Percentiles rank a stretch among this genome's conserved stretches.
Conservation (phyloP, 1,139 yeast genomes). For the Yamadazyma sp. region DNA sequence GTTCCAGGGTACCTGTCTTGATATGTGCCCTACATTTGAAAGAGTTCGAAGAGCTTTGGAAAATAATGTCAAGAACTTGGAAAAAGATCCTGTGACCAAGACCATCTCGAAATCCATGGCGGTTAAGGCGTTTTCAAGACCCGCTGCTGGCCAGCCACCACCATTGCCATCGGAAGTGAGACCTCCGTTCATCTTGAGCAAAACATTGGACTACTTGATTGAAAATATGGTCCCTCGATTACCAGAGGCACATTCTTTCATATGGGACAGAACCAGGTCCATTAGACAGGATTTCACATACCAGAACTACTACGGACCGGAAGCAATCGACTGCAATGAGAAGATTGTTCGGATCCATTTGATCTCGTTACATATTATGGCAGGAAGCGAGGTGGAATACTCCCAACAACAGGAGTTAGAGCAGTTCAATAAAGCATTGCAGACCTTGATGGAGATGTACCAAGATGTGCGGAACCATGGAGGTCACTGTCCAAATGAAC, state of each 20-base stretch:
- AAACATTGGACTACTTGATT: conserved; percentile 69
- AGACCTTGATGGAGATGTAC: conserved; percentile 85
- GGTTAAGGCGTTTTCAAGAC: conserved; percentile 90
- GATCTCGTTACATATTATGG: conserved; percentile 81
- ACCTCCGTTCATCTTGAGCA: conserved; percentile 74
- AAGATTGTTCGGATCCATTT: conserved; percentile 88
- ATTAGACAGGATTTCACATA: conserved; percentile 96
- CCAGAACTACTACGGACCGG: conserved; percentile 92
- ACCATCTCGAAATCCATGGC: conserved; percentile 65
- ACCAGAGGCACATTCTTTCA: conserved; percentile 84
- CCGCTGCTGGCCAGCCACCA: conserved; percentile 98
- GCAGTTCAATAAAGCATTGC: conserved; percentile 88
- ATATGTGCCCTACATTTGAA: conserved; percentile 95
- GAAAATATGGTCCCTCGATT: conserved; percentile 60
- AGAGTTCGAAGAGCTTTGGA: conserved; percentile 86
- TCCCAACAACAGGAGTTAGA: conserved; percentile 95
- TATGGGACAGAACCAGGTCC: conserved; percentile 99
- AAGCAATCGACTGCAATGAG: conserved; percentile 91
- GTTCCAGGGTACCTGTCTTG: conserved; percentile 85
- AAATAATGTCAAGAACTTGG: conserved; percentile 80
- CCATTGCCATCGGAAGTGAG: conserved; percentile 97
- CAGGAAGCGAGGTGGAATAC: conserved; percentile 71
- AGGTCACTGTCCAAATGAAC: conserved; percentile 74
- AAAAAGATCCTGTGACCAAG: conserved; percentile 65
- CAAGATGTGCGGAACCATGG: conserved; percentile 74